Evolutionary conservation across 2,329 filamentous ascomycete genomes (phyloP), one percentile per base, ranked within the genome.

Genomic region (Fusarium sp.): DNA sequence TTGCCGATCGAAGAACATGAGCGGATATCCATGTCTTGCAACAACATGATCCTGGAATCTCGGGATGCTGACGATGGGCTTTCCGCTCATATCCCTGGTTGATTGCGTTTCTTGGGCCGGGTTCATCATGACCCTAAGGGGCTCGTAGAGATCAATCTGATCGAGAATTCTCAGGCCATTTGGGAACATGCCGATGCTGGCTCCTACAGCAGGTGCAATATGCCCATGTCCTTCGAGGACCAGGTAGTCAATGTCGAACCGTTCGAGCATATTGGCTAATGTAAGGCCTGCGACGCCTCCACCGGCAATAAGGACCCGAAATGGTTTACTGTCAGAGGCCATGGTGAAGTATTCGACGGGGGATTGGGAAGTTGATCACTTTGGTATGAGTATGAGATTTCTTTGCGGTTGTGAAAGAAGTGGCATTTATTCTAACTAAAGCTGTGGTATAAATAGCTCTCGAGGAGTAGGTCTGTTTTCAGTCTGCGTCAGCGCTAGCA

Each of bases 151-250:
- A 1, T 33, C 51, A 3, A 87, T 69, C 67, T 88, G 85, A 45
- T 86, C 84, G 1, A 87, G 67, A 4, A 87, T 81, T 0, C 80
- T 75, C 5, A 74, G 59, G 1, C 82, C 82, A 33, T 83, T 77
- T 0, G 84, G 78, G 0, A 79, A 55, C 0, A 86, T 68, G 0
- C 77, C 82, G 23, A 88, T 83, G 8, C 79, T 81, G 0, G 84
- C 84, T 1, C 85, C 85, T 0, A 82, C 74, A 36, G 80, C 74
- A 0, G 84, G 83, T 0, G 80, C 80, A 23, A 86, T 80, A 0
- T 78, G 71, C 0, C 58, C 36, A 48, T 82, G 76, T 0, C 76
- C 73, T 66, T 88, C 85, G 0, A 87, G 79, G 0, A 87, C 61
- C 10, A 84, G 60, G 63, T 81, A 87, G 58, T 86, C 80, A 48